phyloP scores from a whole-genome alignment of 1,284 basidiomycete species.

The Golubevia sp. region DNA sequence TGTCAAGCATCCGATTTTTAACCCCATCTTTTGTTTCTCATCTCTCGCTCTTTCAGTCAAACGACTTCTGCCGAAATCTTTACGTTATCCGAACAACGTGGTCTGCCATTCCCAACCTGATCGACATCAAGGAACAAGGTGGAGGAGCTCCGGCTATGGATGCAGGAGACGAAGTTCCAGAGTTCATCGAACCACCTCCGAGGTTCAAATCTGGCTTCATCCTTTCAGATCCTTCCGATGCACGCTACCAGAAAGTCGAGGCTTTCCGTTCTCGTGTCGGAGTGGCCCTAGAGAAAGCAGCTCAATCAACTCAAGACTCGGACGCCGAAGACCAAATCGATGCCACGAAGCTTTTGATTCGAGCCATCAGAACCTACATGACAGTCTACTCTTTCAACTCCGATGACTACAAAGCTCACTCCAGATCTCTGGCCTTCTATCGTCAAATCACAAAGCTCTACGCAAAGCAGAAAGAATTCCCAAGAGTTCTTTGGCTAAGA shows the following conservation, averaged over 20 bases:
- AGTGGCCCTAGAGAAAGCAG: constrained; percentile 28
- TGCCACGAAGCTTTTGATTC: constrained; percentile 47
- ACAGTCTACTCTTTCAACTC: constrained; percentile 41
- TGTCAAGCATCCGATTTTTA: too few species aligned
- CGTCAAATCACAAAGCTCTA: constrained; percentile 45
- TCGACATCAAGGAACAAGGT: constrained; percentile 31
- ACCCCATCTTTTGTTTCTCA: neutral
- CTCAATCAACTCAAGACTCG: constrained; percentile 28
- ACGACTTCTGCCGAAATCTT: constrained; percentile 55
- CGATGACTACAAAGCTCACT: constrained; percentile 46
- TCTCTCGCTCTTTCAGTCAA: constrained; percentile 37
- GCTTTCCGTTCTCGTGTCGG: constrained; percentile 40
- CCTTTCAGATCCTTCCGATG: constrained; percentile 26
- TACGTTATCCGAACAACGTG: constrained; percentile 29
- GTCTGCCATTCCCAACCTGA: constrained; percentile 28
- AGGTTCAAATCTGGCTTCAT: constrained; percentile 37
- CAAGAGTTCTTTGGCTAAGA: constrained; percentile 50
- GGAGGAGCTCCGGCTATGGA: constrained; percentile 29
- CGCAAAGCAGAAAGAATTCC: constrained; percentile 48
- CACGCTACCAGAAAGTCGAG: constrained; percentile 30
- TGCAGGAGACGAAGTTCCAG: constrained; percentile 31
- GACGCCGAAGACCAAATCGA: constrained; percentile 58
- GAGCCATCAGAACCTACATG: constrained; percentile 44
- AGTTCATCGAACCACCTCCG: constrained; percentile 35
- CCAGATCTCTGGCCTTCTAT: constrained; percentile 41